Percentiles rank a stretch among this genome's conserved stretches.
Evolutionary conservation across 108 stramenopile genomes (phyloP).

Genomic region (Fistulifera pelliculosa): DNA sequence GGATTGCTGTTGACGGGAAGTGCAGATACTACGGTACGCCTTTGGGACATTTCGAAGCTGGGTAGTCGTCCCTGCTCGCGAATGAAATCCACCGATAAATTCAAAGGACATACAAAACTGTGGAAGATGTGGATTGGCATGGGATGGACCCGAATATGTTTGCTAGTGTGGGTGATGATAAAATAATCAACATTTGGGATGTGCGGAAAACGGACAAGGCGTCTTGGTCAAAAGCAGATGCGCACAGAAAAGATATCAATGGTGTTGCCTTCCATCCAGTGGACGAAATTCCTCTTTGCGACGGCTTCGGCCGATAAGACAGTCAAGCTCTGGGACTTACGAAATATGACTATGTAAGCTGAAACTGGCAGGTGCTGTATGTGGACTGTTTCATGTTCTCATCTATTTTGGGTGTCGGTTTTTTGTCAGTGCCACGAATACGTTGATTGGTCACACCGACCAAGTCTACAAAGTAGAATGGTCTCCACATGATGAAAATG

Average conservation of each 20-base stretch:
- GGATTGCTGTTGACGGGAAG: slow-evolving; percentile 62
- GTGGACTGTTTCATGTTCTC: too few relatives aligned
- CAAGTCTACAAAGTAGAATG: slow-evolving; percentile 88
- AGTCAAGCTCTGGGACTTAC: slow-evolving; percentile 94
- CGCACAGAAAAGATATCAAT: slow-evolving; percentile 84
- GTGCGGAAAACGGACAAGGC: slow-evolving; percentile 38
- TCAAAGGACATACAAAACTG: slow-evolving; percentile 79
- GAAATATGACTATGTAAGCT: slow-evolving; percentile 75
- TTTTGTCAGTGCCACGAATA: slow-evolving; percentile 50
- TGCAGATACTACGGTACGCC: slow-evolving; percentile 80
- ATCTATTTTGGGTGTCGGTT: too few relatives aligned
- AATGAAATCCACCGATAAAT: slow-evolving; percentile 21
- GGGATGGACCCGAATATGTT: slow-evolving; percentile 73
- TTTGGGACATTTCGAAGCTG: slow-evolving; percentile 65
- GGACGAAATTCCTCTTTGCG: slow-evolving; percentile 80
- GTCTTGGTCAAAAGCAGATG: slow-evolving; percentile 39
- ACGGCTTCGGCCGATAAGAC: slow-evolving; percentile 84
- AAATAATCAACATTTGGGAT: slow-evolving; percentile 83
- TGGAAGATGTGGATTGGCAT: slow-evolving; percentile 98
- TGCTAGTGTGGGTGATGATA: slow-evolving; percentile 91
- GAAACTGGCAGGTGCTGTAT: too few relatives aligned
- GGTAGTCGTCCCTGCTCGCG: slow-evolving; percentile 15
- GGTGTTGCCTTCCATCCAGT: slow-evolving; percentile 85
- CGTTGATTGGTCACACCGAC: slow-evolving; percentile 80
- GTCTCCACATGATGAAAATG: slow-evolving; percentile 88